Evolutionary conservation across 495 filamentous ascomycete species (phyloP), one percentile per base, ranked within the genome.

Genomic region (Talaromyces thailandensis): DNA sequence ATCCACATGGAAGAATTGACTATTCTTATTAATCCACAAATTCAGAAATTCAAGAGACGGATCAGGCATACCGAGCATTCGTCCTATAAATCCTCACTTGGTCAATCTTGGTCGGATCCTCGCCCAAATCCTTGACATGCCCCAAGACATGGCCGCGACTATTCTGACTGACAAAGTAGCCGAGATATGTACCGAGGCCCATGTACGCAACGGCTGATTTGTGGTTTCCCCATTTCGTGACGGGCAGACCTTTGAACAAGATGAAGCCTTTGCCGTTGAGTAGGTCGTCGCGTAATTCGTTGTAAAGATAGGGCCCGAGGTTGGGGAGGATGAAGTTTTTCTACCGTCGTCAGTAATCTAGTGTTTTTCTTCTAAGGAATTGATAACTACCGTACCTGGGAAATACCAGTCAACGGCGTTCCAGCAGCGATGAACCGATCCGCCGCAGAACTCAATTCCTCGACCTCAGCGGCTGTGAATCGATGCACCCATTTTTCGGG

Each of bases 141-240:
- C 92, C 92, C 9, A 96, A 79, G 14, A 96, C 88, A 71, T 96
- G 92, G n/a, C 92, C 92, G 50, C 83, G 83, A 7, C 85, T 84
- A 75, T 96, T 96, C 69, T 96, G 92, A 43, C 84, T 88, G 40
- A 92, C 81, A 62, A 92, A 90, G 74, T 95, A 92, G 37, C 92
- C 92, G 4, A 96, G 79, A 67, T 93, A 84, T 2, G 88, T 87
- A n/a, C 91, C 91, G 1, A 96, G 77, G 32, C 92, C 92, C 87
- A 96, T 92, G 74, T 95, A 96, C 23, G 90, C 91, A 28, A 89
- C 84, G 24, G 92, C 91, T 12, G 85, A 88, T 74, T 94, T 96
- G 64, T 83, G 80, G 58, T 83, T 80, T n/a, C 86, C 83, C 92
- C 92, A 96, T 71, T 83, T 73, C 58, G 79, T 64, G 12, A 90